These are phyloP conservation scores for Sambucus nigra DNA, from an alignment of 129 eudicot genomes.

Conservation along the genomic window DNA sequence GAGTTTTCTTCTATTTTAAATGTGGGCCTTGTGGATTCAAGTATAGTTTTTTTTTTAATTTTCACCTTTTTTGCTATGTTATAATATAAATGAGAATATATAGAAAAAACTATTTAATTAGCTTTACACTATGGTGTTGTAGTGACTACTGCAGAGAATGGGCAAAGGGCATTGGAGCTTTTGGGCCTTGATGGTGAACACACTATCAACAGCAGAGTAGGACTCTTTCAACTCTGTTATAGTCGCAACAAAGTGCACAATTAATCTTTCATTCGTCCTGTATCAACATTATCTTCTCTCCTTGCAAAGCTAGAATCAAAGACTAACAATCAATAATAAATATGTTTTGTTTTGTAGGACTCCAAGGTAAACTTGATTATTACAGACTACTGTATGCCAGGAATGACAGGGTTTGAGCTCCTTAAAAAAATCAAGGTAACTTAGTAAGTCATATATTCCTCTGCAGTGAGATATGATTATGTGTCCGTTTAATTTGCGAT, in stretches of 20 bases:
- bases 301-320: too few relatives aligned
- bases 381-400: conserved; percentile 78
- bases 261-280: too few relatives aligned
- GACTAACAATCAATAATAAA: background rate
- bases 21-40: too few relatives aligned
- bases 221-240: background rate
- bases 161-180: conserved; percentile 52
- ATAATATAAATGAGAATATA: too few relatives aligned
- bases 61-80: too few relatives aligned
- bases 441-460: too few relatives aligned
- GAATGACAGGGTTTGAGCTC: conserved; percentile 78
- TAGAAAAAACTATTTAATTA: too few relatives aligned
- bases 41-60: too few relatives aligned
- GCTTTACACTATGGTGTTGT: too few relatives aligned
- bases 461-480: background rate
- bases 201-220: conserved; percentile 24
- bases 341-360: conserved; percentile 19
- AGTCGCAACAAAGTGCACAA: too few relatives aligned
- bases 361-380: conserved; percentile 53
- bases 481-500: background rate
- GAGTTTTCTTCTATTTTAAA: too few relatives aligned
- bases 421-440: conserved; percentile 72
- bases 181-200: conserved; percentile 42
- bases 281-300: too few relatives aligned
- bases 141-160: conserved; percentile 58